These are phyloP conservation scores for Paecilomyces fulvus DNA, from an alignment of 2,329 filamentous ascomycete genomes.

Conservation along the genomic window DNA sequence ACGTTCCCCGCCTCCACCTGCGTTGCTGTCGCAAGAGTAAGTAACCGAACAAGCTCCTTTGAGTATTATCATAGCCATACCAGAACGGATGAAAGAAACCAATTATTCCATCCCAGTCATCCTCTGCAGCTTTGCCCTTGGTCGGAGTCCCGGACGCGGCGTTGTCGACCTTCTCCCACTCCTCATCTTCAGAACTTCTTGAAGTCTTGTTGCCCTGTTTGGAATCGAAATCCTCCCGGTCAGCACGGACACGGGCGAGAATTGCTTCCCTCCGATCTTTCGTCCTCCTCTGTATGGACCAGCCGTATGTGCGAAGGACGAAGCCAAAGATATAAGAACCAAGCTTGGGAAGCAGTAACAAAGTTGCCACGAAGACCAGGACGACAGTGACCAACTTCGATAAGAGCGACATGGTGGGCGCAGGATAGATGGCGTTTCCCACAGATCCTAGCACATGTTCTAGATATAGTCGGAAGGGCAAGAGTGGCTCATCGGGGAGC, in stretches of 20 bases:
- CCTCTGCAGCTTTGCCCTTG: conserved; percentile 38
- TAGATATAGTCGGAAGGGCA: background rate
- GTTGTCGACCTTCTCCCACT: conserved; percentile 62
- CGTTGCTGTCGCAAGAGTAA: conserved; percentile 56
- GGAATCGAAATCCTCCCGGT: conserved; percentile 28
- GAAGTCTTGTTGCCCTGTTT: conserved; percentile 18
- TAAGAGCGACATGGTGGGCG: conserved; percentile 25
- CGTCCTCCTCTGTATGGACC: conserved; percentile 55
- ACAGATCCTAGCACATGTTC: background rate
- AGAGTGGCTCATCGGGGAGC: background rate
- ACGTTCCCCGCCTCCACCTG: conserved; percentile 88
- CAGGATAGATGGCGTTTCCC: background rate
- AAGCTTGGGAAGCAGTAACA: conserved; percentile 26
- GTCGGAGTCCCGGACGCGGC: conserved; percentile 38
- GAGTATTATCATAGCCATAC: conserved; percentile 40
- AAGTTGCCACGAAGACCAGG: conserved; percentile 24
- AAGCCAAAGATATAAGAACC: conserved; percentile 24
- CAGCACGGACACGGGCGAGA: conserved; percentile 36
- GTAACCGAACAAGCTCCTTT: background rate
- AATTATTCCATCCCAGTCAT: conserved; percentile 73
- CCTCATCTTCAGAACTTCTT: conserved; percentile 45
- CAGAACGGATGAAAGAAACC: conserved; percentile 99
- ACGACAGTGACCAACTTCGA: conserved; percentile 22
- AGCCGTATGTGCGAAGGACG: conserved; percentile 44
- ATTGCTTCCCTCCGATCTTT: conserved; percentile 54